These are phyloP conservation scores for Ceratobasidium sp. DNA, from an alignment of 1,284 basidiomycete species.

Conservation along the genomic window DNA sequence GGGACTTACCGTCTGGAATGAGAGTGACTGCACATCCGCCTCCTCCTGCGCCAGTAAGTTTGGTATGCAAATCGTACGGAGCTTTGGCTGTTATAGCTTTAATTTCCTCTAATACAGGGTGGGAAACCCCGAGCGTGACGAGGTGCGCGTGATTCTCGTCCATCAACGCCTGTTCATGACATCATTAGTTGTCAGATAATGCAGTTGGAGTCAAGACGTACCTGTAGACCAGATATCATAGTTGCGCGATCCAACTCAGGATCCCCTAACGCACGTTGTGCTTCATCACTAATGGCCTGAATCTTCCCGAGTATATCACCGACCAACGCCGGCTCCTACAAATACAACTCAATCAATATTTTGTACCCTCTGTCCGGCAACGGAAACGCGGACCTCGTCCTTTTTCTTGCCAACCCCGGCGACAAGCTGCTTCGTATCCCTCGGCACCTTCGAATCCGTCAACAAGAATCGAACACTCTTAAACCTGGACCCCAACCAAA, in stretches of 20 bases:
- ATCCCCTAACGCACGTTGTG: slow-evolving; percentile 79
- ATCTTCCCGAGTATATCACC: slow-evolving; percentile 81
- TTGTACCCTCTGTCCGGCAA: slow-evolving; percentile 10
- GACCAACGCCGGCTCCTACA: slow-evolving; percentile 83
- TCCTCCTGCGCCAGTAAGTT: slow-evolving; percentile 98
- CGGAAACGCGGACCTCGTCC: slow-evolving; percentile 65
- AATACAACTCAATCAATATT: slow-evolving; percentile 51
- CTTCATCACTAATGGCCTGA: slow-evolving; percentile 86
- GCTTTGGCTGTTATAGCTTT: slow-evolving; percentile 73
- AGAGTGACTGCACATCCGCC: slow-evolving; percentile 98
- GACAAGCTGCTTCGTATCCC: slow-evolving; percentile 96
- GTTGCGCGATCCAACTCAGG: slow-evolving; percentile 74
- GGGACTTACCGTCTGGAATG: slow-evolving; percentile 80
- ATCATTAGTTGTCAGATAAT: no score
- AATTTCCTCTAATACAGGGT: slow-evolving; percentile 89
- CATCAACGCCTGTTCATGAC: slow-evolving; percentile 86
- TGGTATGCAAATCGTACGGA: slow-evolving; percentile 87
- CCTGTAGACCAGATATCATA: slow-evolving; percentile 67
- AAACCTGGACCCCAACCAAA: slow-evolving; percentile 64
- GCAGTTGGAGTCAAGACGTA: slow-evolving; percentile 24
- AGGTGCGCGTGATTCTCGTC: slow-evolving; percentile 91
- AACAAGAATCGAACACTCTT: slow-evolving; percentile 84
- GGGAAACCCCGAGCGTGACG: slow-evolving; percentile 91
- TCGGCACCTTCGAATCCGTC: slow-evolving; percentile 91
- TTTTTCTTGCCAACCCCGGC: slow-evolving; percentile 87